Evolutionary conservation across 225 moss, liverwort and hornwort species (phyloP), one percentile per base, ranked within the genome.

Genomic region (Ulota crispa): DNA sequence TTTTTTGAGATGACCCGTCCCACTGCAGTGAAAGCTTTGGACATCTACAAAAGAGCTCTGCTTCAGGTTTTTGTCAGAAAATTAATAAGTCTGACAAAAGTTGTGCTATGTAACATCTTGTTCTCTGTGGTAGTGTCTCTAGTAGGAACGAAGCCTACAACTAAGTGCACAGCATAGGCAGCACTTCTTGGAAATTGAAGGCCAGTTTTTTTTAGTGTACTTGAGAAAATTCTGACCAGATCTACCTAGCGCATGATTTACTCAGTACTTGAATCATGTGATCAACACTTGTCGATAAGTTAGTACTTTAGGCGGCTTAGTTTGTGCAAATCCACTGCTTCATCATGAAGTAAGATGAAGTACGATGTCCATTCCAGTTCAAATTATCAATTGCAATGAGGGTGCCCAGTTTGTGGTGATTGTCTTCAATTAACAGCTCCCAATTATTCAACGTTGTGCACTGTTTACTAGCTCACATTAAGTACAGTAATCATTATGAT

Each of bases 1-100:
- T 94, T 96, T 82, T 96, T 96, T 80, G 96, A 94, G 85, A 96
- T 96, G 96, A 90, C 89, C 61, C 87, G 91, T 68, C 91, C 91
- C 76, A 89, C 92, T 78, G 93, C 94, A 26, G 72, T 87, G n/a
- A 96, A 89, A 84, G 94, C 96, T 56, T 78, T 96, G 55, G 94
- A 96, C 47, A 89, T 92, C 20, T 96, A 96, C 82, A 94, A 94
- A 81, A 89, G 92, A 91, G 94, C 96, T 64, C 89, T 91, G 39
- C 92, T 91, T 57, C 96, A 94, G 92, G 96, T 94, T 79, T n/a
- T 64, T 52, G 7, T 52, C 24, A 36, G 19, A 70, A 45, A 52
- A 20, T 59, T 16, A 7, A 81, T 75, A 57, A 31, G 56, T 57
- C 1, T n/a, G 30, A 32, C 30, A n/a, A n/a, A 56, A 18, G 50